Conservation (phyloP, 768 basidiomycete genomes). For the Holtermannia corniformis region DNA sequence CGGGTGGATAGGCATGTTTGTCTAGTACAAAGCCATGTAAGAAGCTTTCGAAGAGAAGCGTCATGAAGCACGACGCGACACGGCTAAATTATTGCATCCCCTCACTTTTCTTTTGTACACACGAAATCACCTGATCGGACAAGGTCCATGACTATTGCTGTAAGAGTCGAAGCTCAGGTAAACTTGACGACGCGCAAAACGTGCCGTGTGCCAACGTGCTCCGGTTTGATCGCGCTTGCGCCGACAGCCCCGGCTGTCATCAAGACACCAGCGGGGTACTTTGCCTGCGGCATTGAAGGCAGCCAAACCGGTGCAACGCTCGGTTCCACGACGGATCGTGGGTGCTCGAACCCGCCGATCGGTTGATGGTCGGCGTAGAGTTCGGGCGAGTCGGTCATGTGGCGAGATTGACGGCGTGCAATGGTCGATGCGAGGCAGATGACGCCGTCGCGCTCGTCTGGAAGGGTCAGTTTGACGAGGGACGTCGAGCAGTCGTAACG, state of each 20-base stretch:
- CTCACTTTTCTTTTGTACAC: too few relatives aligned
- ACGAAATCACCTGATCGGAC: too few relatives aligned
- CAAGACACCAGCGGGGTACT: slow-evolving; percentile 1
- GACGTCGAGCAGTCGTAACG: neutral
- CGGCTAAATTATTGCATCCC: too few relatives aligned
- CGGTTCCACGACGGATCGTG: neutral
- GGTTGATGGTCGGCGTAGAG: neutral
- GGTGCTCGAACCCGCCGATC: neutral
- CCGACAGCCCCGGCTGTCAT: neutral
- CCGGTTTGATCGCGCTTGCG: neutral
- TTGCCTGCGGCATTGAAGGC: neutral
- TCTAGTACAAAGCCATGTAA: too few relatives aligned
- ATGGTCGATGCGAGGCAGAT: slow-evolving; percentile 2
- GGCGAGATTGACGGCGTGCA: neutral
- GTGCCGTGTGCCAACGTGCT: neutral
- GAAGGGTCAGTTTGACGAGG: neutral
- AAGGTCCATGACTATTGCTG: too few relatives aligned
- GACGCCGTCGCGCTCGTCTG: neutral
- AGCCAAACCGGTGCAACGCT: neutral
- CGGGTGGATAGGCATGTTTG: too few relatives aligned
- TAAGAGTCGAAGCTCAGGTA: too few relatives aligned
- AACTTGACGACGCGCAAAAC: neutral
- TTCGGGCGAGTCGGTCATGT: neutral
- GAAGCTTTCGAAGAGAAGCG: too few relatives aligned
- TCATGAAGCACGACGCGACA: too few relatives aligned